Evolutionary conservation across 139 green algal species (phyloP).

Genomic region (Closterium sp.): DNA sequence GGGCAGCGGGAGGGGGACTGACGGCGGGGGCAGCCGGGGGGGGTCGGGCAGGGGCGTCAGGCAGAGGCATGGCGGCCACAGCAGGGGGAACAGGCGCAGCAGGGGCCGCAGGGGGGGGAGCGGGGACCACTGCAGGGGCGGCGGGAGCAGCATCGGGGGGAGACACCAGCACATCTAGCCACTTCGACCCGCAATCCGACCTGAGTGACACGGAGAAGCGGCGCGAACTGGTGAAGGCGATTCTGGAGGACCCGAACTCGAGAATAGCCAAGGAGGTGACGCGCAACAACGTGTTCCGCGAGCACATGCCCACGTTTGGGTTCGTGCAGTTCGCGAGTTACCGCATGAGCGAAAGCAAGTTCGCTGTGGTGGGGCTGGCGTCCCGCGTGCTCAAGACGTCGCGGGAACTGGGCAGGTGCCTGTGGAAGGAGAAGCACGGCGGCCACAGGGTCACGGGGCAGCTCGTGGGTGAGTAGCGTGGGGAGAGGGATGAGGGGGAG

Average conservation of each 20-base stretch:
- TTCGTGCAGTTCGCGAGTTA: constrained; percentile 28
- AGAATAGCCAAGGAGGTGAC: neutral
- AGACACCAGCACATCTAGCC: neutral
- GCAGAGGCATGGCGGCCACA: neutral
- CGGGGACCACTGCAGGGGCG: neutral
- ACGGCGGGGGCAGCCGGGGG: too few species aligned
- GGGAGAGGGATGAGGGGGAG: neutral
- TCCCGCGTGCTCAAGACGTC: constrained; percentile 3
- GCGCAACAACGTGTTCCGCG: neutral
- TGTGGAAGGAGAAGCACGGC: constrained; percentile 18
- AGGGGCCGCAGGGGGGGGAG: neutral
- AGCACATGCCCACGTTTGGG: constrained; percentile 11
- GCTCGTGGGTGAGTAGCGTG: constrained; percentile 4
- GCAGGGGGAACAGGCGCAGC: neutral
- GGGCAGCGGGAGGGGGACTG: neutral
- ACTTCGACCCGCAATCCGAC: neutral
- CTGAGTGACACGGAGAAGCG: neutral
- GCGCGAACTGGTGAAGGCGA: neutral
- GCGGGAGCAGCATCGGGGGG: neutral
- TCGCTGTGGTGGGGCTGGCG: constrained; percentile 27
- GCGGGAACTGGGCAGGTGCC: constrained; percentile 3
- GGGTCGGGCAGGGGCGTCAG: neutral
- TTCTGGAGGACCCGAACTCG: neutral
- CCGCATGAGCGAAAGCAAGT: constrained; percentile 1
- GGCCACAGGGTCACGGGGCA: constrained; percentile 2